Evolutionary conservation across 169 alveolate genomes (phyloP).

Genomic region (Plasmodium vinckei): DNA sequence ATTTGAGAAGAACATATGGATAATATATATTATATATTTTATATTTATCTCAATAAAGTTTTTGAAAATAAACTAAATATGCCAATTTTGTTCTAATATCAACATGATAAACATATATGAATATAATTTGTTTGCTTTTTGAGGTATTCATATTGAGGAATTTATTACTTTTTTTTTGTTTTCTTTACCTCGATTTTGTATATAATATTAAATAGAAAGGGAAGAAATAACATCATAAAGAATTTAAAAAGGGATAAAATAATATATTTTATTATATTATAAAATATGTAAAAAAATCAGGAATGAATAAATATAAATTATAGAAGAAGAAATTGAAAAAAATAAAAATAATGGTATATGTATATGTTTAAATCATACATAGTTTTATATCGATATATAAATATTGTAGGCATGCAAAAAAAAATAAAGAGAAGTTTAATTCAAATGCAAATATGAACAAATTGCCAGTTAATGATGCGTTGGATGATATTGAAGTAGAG

Average conservation of each 20-base stretch:
- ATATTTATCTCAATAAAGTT: neutral
- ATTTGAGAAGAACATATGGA: constrained; percentile 2
- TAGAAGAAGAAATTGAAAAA: neutral
- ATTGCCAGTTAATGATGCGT: constrained; percentile 52
- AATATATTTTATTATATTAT: no score
- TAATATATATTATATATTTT: neutral
- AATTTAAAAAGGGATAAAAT: constrained; percentile 7
- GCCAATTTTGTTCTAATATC: constrained; percentile 24
- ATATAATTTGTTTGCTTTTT: constrained; percentile 22
- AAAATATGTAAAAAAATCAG: neutral
- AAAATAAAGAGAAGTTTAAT: neutral
- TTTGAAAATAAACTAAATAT: constrained; percentile 1
- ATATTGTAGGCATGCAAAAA: no score
- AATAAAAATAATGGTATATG: neutral
- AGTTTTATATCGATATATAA: no score
- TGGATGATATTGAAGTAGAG: constrained; percentile 60
- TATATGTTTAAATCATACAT: neutral
- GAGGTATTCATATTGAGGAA: constrained; percentile 14
- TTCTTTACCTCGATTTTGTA: constrained; percentile 10
- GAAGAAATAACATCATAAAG: neutral
- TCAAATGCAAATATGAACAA: constrained; percentile 28
- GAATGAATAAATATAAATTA: neutral
- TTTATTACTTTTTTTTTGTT: neutral
- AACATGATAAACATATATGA: constrained; percentile 22
- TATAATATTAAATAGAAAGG: neutral